Percentiles rank a stretch among this genome's conserved stretches.
Conservation (phyloP, 1,284 basidiomycete species). For the Acaromyces ingoldii region DNA sequence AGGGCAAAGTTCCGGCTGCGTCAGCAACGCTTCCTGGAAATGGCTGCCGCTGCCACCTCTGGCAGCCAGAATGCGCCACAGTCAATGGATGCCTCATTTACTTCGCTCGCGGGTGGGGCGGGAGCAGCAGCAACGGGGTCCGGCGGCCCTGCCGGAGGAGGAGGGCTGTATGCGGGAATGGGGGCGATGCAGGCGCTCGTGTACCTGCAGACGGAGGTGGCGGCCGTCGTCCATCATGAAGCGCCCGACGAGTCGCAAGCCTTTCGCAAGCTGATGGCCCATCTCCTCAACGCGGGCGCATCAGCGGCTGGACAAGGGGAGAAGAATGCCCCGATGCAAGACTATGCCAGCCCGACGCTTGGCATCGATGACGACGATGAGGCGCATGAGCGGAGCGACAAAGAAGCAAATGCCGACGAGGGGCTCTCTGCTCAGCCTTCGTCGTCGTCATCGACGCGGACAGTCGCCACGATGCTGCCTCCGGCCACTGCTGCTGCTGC, state of each 20-base stretch:
- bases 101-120: too few species aligned
- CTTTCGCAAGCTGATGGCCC: constrained; percentile 50
- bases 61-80: not conserved
- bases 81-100: not conserved
- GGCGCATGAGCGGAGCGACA: too few species aligned
- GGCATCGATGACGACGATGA: too few species aligned
- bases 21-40: constrained; percentile 45
- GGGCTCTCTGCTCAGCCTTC: too few species aligned
- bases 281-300: constrained; percentile 29
- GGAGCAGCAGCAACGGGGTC: too few species aligned
- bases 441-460: too few species aligned
- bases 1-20: constrained; percentile 49
- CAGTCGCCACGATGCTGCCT: too few species aligned
- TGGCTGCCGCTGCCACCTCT: constrained; percentile 19
- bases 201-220: constrained; percentile 51
- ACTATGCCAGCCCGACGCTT: too few species aligned
- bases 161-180: constrained; percentile 4
- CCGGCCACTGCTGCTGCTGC: too few species aligned
- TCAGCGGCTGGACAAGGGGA: not conserved
- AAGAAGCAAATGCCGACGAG: too few species aligned
- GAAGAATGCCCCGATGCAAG: too few species aligned
- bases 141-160: constrained; percentile 17
- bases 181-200: constrained; percentile 46
- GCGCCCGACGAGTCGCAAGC: constrained; percentile 39
- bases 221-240: constrained; percentile 46